Conservation (phyloP, 192 early-diverging fungal species). For the Lobulomyces angularis region DNA sequence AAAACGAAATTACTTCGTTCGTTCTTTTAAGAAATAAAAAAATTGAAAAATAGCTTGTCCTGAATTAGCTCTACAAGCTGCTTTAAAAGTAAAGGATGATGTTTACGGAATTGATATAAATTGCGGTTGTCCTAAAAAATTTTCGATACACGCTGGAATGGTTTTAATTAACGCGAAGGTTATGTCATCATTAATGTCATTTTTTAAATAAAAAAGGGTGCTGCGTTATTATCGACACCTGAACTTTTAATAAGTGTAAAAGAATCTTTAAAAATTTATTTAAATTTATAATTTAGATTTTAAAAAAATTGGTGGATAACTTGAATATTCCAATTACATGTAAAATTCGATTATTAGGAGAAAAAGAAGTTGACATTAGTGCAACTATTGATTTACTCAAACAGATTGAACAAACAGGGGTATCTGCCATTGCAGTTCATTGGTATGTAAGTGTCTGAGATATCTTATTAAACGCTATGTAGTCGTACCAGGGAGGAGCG, state of each 20-base stretch:
- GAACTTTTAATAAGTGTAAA: background rate
- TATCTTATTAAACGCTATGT: slow-evolving; percentile 3
- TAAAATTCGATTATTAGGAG: slow-evolving; percentile 53
- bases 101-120: slow-evolving; percentile 88
- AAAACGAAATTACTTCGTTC: too few relatives aligned
- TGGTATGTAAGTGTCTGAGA: slow-evolving; percentile 45
- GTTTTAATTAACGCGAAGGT: too few relatives aligned
- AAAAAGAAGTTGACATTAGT: slow-evolving; percentile 8
- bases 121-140: slow-evolving; percentile 95
- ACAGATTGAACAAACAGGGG: slow-evolving; percentile 72
- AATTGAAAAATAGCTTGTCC: too few relatives aligned
- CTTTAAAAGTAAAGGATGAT: slow-evolving; percentile 68
- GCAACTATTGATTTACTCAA: slow-evolving; percentile 64
- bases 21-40: too few relatives aligned
- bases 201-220: slow-evolving; percentile 67
- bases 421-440: slow-evolving; percentile 79
- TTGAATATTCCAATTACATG: slow-evolving; percentile 72
- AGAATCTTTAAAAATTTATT: background rate
- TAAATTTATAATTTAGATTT: slow-evolving; percentile 33
- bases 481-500: slow-evolving; percentile 55
- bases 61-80: slow-evolving; percentile 74
- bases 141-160: slow-evolving; percentile 88
- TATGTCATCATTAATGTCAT: slow-evolving; percentile 70
- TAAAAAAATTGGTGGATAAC: slow-evolving; percentile 57
- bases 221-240: slow-evolving; percentile 17